phyloP scores from a whole-genome alignment of 768 basidiomycete genomes.

The Leccinum rimulosum region DNA sequence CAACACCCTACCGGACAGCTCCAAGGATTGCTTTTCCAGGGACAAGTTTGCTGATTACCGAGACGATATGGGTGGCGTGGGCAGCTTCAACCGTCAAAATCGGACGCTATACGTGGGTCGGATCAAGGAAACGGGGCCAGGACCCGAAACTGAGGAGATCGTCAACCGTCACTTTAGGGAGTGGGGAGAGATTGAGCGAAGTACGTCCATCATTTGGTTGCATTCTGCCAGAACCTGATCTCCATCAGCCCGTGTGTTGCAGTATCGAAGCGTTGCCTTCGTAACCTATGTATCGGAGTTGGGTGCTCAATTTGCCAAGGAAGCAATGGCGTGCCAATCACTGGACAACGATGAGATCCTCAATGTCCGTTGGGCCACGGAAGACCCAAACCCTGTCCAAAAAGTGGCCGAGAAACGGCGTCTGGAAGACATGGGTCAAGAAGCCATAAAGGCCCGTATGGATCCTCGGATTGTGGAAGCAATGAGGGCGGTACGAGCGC shows the following conservation, averaged over 20 bases:
- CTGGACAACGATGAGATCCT: constrained; percentile 96
- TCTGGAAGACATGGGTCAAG: constrained; percentile 79
- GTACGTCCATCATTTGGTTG: constrained; percentile 46
- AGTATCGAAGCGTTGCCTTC: constrained; percentile 95
- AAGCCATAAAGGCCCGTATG: constrained; percentile 81
- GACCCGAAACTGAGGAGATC: constrained; percentile 89
- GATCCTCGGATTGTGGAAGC: constrained; percentile 89
- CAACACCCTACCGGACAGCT: constrained; percentile 77
- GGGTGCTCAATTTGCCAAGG: constrained; percentile 93
- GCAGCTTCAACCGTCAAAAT: constrained; percentile 92
- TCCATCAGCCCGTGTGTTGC: constrained; percentile 74
- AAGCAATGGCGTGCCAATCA: constrained; percentile 98
- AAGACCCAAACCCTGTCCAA: constrained; percentile 93
- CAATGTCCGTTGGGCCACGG: constrained; percentile 98
- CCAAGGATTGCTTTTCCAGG: constrained; percentile 94
- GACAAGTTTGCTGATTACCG: constrained; percentile 97
- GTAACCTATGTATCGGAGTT: constrained; percentile 90
- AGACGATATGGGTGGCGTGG: constrained; percentile 99
- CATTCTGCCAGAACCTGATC: constrained; percentile 7
- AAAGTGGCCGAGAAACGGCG: constrained; percentile 84
- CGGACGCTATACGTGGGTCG: constrained; percentile 92
- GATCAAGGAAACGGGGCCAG: constrained; percentile 87
- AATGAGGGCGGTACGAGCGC: constrained; percentile 77
- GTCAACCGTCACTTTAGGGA: constrained; percentile 91
- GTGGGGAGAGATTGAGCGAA: constrained; percentile 90